These are phyloP conservation scores for Candida glucosophila DNA, from an alignment of 1,139 yeast species.

Conservation along the genomic window DNA sequence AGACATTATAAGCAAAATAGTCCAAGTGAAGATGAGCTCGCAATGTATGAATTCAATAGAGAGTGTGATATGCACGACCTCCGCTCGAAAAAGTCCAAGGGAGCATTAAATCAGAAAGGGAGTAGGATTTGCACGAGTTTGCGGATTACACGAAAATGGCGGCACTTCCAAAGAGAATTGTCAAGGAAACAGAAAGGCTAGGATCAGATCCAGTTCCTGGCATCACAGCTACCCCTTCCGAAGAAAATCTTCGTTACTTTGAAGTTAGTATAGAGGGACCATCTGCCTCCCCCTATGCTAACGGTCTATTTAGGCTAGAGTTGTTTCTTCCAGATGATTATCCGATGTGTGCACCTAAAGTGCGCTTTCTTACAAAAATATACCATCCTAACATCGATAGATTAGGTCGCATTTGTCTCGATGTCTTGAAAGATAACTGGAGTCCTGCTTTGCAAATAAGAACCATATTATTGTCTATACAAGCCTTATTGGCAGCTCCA, in stretches of 20 bases:
- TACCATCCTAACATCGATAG: constrained; percentile 96
- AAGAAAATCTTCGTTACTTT: constrained; percentile 85
- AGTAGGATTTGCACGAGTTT: too few relatives aligned
- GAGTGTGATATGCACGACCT: too few relatives aligned
- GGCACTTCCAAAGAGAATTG: constrained; percentile 77
- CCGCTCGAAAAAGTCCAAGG: too few relatives aligned
- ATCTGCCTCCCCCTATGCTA: constrained; percentile 71
- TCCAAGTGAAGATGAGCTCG: too few relatives aligned
- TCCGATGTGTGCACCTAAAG: constrained; percentile 92
- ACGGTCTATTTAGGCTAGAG: constrained; percentile 69
- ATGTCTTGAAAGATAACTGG: constrained; percentile 88
- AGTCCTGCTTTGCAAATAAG: constrained; percentile 97
- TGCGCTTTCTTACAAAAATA: constrained; percentile 82
- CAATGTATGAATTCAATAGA: too few relatives aligned
- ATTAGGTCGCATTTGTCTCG: constrained; percentile 90
- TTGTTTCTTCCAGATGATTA: constrained; percentile 82
- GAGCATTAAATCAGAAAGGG: too few relatives aligned
- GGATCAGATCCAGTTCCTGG: constrained; percentile 97
- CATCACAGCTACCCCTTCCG: constrained; percentile 85
- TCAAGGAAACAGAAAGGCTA: constrained; percentile 88
- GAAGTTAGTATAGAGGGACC: constrained; percentile 88
- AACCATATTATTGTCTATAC: constrained; percentile 86
- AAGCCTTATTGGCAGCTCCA: constrained; percentile 90
- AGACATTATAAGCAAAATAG: too few relatives aligned
- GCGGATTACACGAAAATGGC: constrained; percentile 33